Evolutionary conservation across 306 rosid genomes (phyloP), one percentile per base, ranked within the genome.

Genomic region (Lotus japonicus): DNA sequence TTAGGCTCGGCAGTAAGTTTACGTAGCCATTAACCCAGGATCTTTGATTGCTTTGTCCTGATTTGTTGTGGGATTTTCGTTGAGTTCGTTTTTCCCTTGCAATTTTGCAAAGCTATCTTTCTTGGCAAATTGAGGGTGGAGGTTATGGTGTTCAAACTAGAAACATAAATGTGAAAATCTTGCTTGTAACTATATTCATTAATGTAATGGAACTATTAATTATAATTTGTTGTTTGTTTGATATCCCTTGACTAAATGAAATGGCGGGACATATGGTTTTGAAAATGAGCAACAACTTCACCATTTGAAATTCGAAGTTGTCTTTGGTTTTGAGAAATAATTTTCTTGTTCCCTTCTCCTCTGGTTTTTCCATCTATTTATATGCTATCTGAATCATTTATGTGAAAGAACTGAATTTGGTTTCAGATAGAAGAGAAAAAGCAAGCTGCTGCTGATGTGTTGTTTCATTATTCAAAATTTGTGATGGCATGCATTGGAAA

Each of bases 391-490:
- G 28, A 66, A 64, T 61, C 70, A 16, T 77, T 50, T 44, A 44
- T 35, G 53, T 71, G 41, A 58, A 55, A 43, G 9, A 66, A 17
- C 49, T 45, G 39, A 66, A 63, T 42, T 55, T 26, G 54, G 70
- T 73, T 83, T 64, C 75, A 94, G 99, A 64, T 33, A 7, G 95
- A 88, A 28, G 85, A 79, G 80, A 85, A 79, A 75, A 94, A 88
- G 84, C 92, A 90, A 82, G 92, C 92, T 57, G 91, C 96, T 53
- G 99, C 97, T 18, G 97, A 88, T 71, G 92, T 85, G 7, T 63
- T 90, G 85, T 89, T 78, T 79, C 83, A 85, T 21, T 88, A 94
- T 64, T 94, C 99, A 26, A 94, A 74, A 83, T 90, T 94, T 80
- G 96, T 79, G 57, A 81, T 90, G 86, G 96, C 87, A 0, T 83